Evolutionary conservation across 192 early-diverging fungal species (phyloP).

Genomic region (Bifiguratus adelaidae): DNA sequence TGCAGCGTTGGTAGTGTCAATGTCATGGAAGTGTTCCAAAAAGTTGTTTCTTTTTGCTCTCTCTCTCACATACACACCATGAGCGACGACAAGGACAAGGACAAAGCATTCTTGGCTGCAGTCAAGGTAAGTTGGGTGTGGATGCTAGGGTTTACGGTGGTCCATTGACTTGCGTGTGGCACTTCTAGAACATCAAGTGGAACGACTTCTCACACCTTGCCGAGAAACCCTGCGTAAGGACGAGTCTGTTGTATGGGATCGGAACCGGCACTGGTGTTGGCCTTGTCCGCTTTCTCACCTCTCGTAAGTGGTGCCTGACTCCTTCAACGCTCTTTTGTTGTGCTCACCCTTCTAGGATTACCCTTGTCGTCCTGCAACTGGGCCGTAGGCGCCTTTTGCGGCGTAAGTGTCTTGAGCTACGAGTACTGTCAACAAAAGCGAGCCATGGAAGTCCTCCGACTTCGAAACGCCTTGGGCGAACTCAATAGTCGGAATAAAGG

Average conservation of each 20-base stretch:
- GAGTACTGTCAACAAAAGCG: constrained; percentile 23
- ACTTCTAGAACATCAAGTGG: constrained; percentile 16
- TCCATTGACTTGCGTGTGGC: background rate
- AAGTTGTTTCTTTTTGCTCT: too few species aligned
- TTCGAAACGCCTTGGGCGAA: too few species aligned
- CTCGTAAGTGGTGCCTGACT: constrained; percentile 8
- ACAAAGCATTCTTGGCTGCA: constrained; percentile 5
- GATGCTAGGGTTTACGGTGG: background rate
- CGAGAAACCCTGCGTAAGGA: constrained; percentile 29
- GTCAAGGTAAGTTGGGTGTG: constrained; percentile 1
- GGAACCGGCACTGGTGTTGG: constrained; percentile 22
- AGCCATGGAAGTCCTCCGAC: too few species aligned
- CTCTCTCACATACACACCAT: too few species aligned
- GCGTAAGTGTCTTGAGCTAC: constrained; percentile 16
- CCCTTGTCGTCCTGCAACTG: constrained; percentile 21
- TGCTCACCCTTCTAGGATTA: background rate
- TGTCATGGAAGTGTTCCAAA: too few species aligned
- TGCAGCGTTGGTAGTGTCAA: too few species aligned
- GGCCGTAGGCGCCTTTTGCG: constrained; percentile 26
- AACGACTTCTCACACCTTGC: constrained; percentile 27
- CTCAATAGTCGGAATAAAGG: too few species aligned
- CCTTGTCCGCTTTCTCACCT: constrained; percentile 17
- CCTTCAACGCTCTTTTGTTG: background rate
- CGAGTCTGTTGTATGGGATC: constrained; percentile 28
- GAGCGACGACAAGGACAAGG: too few species aligned